These are phyloP conservation scores for Carex parvula DNA, from an alignment of 176 grass and related monocot genomes.

Conservation along the genomic window DNA sequence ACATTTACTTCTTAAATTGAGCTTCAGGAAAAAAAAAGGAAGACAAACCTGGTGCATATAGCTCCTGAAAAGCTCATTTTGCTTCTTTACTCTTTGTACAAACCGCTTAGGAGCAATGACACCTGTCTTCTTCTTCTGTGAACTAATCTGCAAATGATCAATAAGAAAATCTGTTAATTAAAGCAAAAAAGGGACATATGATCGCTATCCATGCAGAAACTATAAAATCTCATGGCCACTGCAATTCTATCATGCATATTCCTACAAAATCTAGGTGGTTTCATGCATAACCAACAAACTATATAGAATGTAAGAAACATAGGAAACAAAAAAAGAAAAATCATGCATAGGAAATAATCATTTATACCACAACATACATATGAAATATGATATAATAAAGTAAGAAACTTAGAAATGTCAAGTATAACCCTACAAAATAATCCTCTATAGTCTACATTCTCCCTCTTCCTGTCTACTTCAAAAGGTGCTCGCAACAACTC, in stretches of 20 bases:
- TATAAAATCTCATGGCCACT: not conserved
- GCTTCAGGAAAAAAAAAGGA: not conserved
- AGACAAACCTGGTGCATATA: constrained; percentile 95
- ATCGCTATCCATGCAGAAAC: not conserved
- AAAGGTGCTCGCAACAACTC: not conserved
- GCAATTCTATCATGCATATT: not conserved
- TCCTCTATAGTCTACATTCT: not conserved
- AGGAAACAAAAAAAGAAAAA: not conserved
- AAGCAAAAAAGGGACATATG: not conserved
- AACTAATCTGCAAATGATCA: constrained; percentile 63
- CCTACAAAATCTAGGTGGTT: not conserved
- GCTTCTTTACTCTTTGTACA: constrained; percentile 90
- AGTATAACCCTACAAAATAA: not conserved
- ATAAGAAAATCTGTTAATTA: not conserved
- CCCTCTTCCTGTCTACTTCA: not conserved
- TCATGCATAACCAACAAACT: not conserved
- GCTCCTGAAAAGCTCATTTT: constrained; percentile 95
- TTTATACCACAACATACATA: not conserved
- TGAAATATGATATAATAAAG: not conserved
- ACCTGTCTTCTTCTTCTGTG: constrained; percentile 96
- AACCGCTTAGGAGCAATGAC: constrained; percentile 93
- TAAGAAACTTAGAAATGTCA: not conserved
- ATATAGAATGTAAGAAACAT: not conserved
- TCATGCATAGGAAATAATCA: not conserved
- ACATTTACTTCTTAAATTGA: not conserved